A percentile compares a stretch with the other conserved stretches of the same genome.
Evolutionary conservation across 441 rosid species (phyloP).

Genomic region (Populus trichocarpa): DNA sequence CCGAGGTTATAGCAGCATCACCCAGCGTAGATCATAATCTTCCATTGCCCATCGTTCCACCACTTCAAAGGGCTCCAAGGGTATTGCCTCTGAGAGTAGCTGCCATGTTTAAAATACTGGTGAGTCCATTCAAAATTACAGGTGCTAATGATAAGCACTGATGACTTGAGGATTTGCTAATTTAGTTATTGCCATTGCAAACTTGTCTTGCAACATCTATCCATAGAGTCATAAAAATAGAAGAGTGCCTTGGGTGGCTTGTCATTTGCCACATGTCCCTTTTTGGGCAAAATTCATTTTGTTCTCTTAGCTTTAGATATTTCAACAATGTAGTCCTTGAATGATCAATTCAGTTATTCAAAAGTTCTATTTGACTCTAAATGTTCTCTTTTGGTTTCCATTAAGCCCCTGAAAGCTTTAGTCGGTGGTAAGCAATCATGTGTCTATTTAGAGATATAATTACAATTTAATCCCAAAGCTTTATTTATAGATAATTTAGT

Average conservation of each 20-base stretch:
- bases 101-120: slow-evolving; percentile 85
- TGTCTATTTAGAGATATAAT: neutral
- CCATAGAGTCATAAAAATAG: neutral
- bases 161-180: neutral
- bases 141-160: neutral
- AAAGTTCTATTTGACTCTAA: neutral
- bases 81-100: slow-evolving; percentile 81
- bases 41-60: slow-evolving; percentile 68
- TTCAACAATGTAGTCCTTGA: neutral
- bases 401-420: neutral
- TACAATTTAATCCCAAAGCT: neutral
- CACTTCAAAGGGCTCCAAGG: slow-evolving; percentile 59
- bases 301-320: neutral
- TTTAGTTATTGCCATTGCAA: neutral
- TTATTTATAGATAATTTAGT: neutral
- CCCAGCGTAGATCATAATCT: slow-evolving; percentile 39
- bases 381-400: neutral
- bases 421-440: neutral
- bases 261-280: neutral
- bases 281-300: neutral
- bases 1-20: slow-evolving; percentile 68
- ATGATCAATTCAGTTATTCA: neutral
- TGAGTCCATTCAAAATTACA: slow-evolving; percentile 26
- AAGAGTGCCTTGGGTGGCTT: neutral
- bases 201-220: neutral